Conservation (phyloP, 164 flowering plant species). For the Magnolia officinalis region DNA sequence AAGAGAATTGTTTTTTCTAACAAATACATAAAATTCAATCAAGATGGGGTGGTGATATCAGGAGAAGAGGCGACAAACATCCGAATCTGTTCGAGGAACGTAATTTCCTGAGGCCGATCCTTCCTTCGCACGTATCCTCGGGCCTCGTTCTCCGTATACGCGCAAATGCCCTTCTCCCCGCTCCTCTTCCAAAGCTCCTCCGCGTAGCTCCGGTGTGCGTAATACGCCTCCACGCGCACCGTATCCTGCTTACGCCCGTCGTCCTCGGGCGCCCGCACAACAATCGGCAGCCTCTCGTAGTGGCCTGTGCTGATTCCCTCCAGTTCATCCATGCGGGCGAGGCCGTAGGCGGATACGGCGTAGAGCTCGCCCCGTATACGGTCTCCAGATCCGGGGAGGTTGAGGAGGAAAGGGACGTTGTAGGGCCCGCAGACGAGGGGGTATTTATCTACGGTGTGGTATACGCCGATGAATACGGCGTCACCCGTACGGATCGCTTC, state of each 20-base stretch:
- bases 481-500: conserved; percentile 52
- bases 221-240: conserved; percentile 60
- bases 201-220: conserved; percentile 64
- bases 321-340: conserved; percentile 60
- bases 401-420: conserved; percentile 79
- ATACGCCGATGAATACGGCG: conserved; percentile 50
- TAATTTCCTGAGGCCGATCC: conserved; percentile 54
- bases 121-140: conserved; percentile 61
- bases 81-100: conserved; percentile 58
- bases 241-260: conserved; percentile 3
- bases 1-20: too few relatives aligned
- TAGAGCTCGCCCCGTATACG: conserved; percentile 75
- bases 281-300: conserved; percentile 59
- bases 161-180: conserved; percentile 44
- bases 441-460: conserved; percentile 35
- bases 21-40: too few relatives aligned
- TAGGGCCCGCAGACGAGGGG: conserved; percentile 93
- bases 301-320: conserved; percentile 64
- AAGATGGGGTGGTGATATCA: too few relatives aligned
- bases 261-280: conserved; percentile 5
- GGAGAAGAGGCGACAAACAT: conserved; percentile 23
- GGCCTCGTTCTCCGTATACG: conserved; percentile 54
- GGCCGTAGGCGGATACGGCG: conserved; percentile 51
- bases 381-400: conserved; percentile 57
- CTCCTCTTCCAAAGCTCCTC: conserved; percentile 63